phyloP scores from a whole-genome alignment of 192 early-diverging fungal species.

The Dispira parvispora region DNA sequence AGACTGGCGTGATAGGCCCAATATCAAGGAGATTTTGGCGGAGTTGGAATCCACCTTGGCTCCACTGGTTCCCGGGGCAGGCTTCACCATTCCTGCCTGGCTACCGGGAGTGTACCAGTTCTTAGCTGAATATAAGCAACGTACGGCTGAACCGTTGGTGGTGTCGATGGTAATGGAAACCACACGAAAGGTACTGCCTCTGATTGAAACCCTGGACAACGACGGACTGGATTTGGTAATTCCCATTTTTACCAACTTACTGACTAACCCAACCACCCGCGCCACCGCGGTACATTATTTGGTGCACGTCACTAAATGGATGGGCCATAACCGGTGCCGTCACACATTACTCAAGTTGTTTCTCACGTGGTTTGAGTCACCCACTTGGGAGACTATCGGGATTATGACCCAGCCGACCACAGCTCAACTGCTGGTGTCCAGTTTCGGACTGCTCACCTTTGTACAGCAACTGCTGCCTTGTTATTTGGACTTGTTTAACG shows the following conservation, averaged over 20 bases:
- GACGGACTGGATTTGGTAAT: background rate
- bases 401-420: background rate
- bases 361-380: constrained; percentile 1
- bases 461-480: constrained; percentile 2
- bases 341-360: constrained; percentile 1
- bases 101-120: constrained; percentile 3
- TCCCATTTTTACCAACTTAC: background rate
- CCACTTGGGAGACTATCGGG: background rate
- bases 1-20: background rate
- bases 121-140: background rate
- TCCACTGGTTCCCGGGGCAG: background rate
- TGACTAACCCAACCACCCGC: background rate
- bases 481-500: constrained; percentile 5
- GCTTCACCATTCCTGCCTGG: background rate
- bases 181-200: background rate
- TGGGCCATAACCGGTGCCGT: background rate
- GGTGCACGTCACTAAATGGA: constrained; percentile 2
- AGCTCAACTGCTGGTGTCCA: background rate
- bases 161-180: background rate
- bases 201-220: background rate
- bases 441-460: background rate
- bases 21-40: background rate
- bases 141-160: background rate
- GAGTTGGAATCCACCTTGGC: background rate
- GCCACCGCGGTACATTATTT: background rate